Conservation (phyloP, 352 stramenopile genomes). For the Phytophthora macrochlamydospora region DNA sequence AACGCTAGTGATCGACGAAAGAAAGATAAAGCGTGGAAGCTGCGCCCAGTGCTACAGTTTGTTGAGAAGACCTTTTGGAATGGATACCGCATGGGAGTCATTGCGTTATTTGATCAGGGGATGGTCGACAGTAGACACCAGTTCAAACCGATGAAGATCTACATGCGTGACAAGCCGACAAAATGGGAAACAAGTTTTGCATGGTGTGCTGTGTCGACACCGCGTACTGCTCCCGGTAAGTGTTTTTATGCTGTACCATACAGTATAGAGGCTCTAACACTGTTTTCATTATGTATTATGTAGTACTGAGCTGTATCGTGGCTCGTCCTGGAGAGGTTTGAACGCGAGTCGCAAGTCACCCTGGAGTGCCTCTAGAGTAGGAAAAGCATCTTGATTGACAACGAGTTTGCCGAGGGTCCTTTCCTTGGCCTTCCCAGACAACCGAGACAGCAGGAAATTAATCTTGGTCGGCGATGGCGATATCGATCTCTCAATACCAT, state of each 20-base stretch:
- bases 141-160: constrained; percentile 22
- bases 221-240: constrained; percentile 7
- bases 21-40: constrained; percentile 15
- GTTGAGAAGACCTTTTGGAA: constrained; percentile 8
- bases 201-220: constrained; percentile 12
- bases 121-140: constrained; percentile 8
- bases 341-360: not conserved
- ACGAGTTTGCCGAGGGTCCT: constrained; percentile 18
- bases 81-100: constrained; percentile 2
- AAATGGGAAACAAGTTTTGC: constrained; percentile 24
- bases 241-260: constrained; percentile 6
- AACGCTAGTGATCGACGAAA: constrained; percentile 6
- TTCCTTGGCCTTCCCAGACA: constrained; percentile 22
- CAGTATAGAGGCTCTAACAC: not conserved
- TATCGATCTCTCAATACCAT: constrained; percentile 25
- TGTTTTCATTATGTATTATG: constrained; percentile 1
- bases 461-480: constrained; percentile 14
- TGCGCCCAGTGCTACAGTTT: constrained; percentile 7
- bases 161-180: constrained; percentile 14
- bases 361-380: constrained; percentile 9
- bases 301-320: not conserved
- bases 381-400: constrained; percentile 5
- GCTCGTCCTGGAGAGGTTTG: constrained; percentile 13
- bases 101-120: constrained; percentile 12
- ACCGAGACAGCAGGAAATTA: constrained; percentile 19